Conservation (phyloP, 805 yeast genomes). For the Debaryomyces hansenii region DNA sequence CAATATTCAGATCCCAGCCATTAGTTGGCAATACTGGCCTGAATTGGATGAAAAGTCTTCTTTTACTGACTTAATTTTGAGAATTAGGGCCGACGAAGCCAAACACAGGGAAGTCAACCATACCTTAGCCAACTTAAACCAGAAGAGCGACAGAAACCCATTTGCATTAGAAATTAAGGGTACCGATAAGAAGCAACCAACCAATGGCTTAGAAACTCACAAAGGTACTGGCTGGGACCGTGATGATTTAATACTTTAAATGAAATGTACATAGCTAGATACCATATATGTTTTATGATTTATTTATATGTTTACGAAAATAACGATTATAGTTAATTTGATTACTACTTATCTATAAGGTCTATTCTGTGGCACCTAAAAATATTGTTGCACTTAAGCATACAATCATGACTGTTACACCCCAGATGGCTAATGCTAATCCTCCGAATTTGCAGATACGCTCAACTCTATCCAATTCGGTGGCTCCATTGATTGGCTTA, state of each 20-base stretch:
- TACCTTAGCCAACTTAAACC: conserved; percentile 65
- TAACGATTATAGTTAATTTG: too few relatives aligned
- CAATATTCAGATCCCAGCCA: conserved; percentile 48
- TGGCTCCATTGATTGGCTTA: conserved; percentile 31
- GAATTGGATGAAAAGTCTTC: conserved; percentile 49
- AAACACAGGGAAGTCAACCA: conserved; percentile 81
- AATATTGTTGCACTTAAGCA: conserved; percentile 53
- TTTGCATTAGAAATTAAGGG: conserved; percentile 50
- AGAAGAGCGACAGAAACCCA: conserved; percentile 61
- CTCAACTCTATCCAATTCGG: conserved; percentile 27
- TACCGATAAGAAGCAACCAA: conserved; percentile 35
- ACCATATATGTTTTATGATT: too few relatives aligned
- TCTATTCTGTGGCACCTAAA: conserved; percentile 30
- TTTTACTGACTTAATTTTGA: conserved; percentile 57
- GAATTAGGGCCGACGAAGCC: conserved; percentile 74
- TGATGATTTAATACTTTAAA: conserved; percentile 31
- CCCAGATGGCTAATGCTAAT: conserved; percentile 51
- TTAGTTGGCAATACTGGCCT: conserved; percentile 66
- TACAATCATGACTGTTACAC: conserved; percentile 52
- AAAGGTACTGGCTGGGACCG: conserved; percentile 43
- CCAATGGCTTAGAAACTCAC: conserved; percentile 29
- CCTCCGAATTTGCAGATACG: conserved; percentile 38
- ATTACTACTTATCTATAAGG: background rate
- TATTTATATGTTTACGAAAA: too few relatives aligned
- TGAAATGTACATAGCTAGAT: background rate